Percentiles rank a stretch among this genome's conserved stretches.
These are phyloP conservation scores for Trichocladium uniseriatum DNA, from an alignment of 495 filamentous ascomycete genomes.

Conservation along the genomic window DNA sequence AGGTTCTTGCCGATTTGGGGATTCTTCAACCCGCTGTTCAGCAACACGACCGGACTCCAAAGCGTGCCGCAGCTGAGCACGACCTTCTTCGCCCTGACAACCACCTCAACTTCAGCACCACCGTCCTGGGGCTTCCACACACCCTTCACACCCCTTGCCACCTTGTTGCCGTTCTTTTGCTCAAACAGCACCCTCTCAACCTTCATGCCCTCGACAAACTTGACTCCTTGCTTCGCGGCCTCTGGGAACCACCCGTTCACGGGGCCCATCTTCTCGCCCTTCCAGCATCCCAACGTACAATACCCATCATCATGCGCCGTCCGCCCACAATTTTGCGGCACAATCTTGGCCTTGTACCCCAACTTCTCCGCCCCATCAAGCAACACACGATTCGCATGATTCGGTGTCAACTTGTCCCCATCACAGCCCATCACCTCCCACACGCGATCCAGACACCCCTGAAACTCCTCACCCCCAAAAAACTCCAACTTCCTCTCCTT, in stretches of 20 bases:
- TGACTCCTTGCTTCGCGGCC: constrained; percentile 62
- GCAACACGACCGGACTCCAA: constrained; percentile 64
- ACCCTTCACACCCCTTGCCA: constrained; percentile 59
- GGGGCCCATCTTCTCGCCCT: constrained; percentile 67
- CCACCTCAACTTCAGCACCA: constrained; percentile 50
- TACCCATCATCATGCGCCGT: constrained; percentile 67
- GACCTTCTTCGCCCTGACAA: constrained; percentile 73
- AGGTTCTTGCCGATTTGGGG: constrained; percentile 78
- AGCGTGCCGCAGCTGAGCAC: constrained; percentile 66
- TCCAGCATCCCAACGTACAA: constrained; percentile 68
- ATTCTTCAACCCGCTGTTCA: constrained; percentile 65
- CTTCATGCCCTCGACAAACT: constrained; percentile 70
- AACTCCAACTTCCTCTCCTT: constrained; percentile 55
- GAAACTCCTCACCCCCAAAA: constrained; percentile 67
- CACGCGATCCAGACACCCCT: constrained; percentile 62
- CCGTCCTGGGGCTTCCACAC: constrained; percentile 63
- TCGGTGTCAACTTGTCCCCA: constrained; percentile 55
- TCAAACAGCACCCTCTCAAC: constrained; percentile 61
- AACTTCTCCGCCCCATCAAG: constrained; percentile 68
- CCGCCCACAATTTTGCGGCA: constrained; percentile 72
- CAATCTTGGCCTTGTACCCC: constrained; percentile 58
- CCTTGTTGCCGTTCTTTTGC: constrained; percentile 37
- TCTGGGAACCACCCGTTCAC: constrained; percentile 68
- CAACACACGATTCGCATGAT: constrained; percentile 55
- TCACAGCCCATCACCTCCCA: constrained; percentile 59